Conservation (phyloP, 2,329 filamentous ascomycete species). For the Rhexocercosporidium sp. region DNA sequence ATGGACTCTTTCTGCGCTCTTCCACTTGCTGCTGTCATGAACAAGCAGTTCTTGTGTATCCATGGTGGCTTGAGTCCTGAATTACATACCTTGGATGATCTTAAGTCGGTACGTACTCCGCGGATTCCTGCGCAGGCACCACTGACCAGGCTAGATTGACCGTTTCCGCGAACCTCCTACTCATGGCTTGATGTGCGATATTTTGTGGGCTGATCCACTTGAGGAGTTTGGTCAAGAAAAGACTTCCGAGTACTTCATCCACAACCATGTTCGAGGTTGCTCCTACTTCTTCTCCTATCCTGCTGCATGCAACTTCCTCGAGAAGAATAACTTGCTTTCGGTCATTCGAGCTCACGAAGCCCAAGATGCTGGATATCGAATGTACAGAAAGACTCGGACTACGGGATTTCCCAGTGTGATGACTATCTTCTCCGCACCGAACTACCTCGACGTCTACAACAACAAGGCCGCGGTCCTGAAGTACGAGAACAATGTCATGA, state of each 20-base stretch:
- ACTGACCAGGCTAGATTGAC: slow-evolving; percentile 70
- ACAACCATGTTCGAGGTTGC: slow-evolving; percentile 98
- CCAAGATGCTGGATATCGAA: slow-evolving; percentile 96
- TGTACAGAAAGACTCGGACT: slow-evolving; percentile 98
- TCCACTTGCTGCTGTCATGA: slow-evolving; percentile 96
- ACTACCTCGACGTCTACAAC: slow-evolving; percentile 99
- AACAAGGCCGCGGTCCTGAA: slow-evolving; percentile 99
- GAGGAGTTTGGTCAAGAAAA: slow-evolving; percentile 99
- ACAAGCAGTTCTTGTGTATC: slow-evolving; percentile 99
- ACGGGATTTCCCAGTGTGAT: slow-evolving; percentile 99
- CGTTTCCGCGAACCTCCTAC: slow-evolving; percentile 97
- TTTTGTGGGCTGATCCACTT: slow-evolving; percentile 96
- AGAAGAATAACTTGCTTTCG: slow-evolving; percentile 98
- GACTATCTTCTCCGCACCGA: slow-evolving; percentile 99
- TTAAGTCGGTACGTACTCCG: slow-evolving; percentile 72
- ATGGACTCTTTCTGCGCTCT: slow-evolving; percentile 97
- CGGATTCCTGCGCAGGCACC: not conserved
- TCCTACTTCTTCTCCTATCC: slow-evolving; percentile 99
- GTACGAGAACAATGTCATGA: slow-evolving; percentile 99
- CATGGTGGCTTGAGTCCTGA: slow-evolving; percentile 96
- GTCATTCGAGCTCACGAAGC: slow-evolving; percentile 98
- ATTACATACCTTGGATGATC: slow-evolving; percentile 91
- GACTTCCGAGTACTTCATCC: slow-evolving; percentile 94
- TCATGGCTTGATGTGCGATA: slow-evolving; percentile 98
- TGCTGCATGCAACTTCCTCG: slow-evolving; percentile 93